Evolutionary conservation across 257 asterid species (phyloP), one percentile per base, ranked within the genome.

Genomic region (Penstemon davidsonii): DNA sequence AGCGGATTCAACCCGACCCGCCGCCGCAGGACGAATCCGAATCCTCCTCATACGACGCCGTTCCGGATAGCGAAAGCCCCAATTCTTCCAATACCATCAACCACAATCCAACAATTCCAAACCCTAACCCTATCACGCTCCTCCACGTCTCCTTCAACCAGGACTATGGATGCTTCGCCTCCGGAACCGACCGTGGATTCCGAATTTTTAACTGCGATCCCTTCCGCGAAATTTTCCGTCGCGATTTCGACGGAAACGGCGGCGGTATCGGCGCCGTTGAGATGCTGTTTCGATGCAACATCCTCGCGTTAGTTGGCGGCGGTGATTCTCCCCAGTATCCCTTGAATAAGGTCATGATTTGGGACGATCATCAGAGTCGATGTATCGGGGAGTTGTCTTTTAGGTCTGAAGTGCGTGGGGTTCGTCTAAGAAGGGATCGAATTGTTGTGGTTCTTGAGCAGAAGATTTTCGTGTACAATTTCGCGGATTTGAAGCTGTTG

Each of bases 81-180:
- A 66, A 53, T 13, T 66, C 78, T 7, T 52, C 70, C 15, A 7
- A 56, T 19, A 33, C 70, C 11, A 5, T 45, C 60, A 6, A 5
- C 61, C 8, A 47, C 47, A 62, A 57, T 47, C 64, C 75, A 15
- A 5, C 67, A 39, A 67, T 67, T 59, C 69, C 77, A 13, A 67
- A 70, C 13, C 64, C 71, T 1, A 67, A 13, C 69, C 53, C 77
- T 6, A 73, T 68, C 80, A 55, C 70, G 69, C 84, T 91, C 63
- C 95, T 91, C 39, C 96, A 91, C 70, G 85, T 87, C 41, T 88
- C 97, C 0, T 94, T 90, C 85, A 93, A 93, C 77, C 99, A 93
- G 77, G 96, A 93, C 73, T 82, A 88, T 55, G 88, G 92, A 5
- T 93, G 92, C 69, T 93, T 93, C 66, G 87, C 96, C 15, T 77